Conservation (phyloP, 2,329 filamentous ascomycete species). For the Epichloe typhina region DNA sequence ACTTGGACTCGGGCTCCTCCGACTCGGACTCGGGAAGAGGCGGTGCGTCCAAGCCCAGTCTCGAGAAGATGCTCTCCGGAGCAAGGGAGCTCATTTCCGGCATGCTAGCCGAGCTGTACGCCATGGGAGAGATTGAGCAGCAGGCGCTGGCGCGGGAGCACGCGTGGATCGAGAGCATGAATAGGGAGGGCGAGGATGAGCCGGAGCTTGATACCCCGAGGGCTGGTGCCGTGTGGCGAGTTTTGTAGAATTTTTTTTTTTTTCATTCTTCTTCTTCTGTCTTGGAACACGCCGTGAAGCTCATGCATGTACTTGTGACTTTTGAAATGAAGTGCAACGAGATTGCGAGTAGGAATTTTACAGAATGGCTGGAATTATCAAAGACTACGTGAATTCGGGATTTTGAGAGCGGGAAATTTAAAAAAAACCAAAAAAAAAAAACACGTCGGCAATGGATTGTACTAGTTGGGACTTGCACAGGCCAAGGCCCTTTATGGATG, state of each 20-base stretch:
- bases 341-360: too few relatives aligned
- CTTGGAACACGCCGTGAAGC: too few relatives aligned
- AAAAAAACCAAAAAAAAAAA: too few relatives aligned
- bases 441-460: too few relatives aligned
- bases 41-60: slow-evolving; percentile 17
- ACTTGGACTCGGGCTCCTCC: slow-evolving; percentile 12
- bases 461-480: too few relatives aligned
- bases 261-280: not conserved
- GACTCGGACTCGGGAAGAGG: slow-evolving; percentile 5
- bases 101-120: slow-evolving; percentile 49
- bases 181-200: slow-evolving; percentile 27
- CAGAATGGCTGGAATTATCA: too few relatives aligned
- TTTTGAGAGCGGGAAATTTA: too few relatives aligned
- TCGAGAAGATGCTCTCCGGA: slow-evolving; percentile 34
- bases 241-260: slow-evolving; percentile 10
- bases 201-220: slow-evolving; percentile 20
- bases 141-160: slow-evolving; percentile 43
- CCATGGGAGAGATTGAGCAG: slow-evolving; percentile 48
- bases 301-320: too few relatives aligned
- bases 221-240: slow-evolving; percentile 37
- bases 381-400: too few relatives aligned
- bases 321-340: too few relatives aligned
- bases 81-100: slow-evolving; percentile 37
- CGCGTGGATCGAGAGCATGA: slow-evolving; percentile 44
- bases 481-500: too few relatives aligned